A percentile compares a stretch with the other conserved stretches of the same genome.
phyloP scores from a whole-genome alignment of 257 asterid species.

The Scutellaria galericulata region DNA sequence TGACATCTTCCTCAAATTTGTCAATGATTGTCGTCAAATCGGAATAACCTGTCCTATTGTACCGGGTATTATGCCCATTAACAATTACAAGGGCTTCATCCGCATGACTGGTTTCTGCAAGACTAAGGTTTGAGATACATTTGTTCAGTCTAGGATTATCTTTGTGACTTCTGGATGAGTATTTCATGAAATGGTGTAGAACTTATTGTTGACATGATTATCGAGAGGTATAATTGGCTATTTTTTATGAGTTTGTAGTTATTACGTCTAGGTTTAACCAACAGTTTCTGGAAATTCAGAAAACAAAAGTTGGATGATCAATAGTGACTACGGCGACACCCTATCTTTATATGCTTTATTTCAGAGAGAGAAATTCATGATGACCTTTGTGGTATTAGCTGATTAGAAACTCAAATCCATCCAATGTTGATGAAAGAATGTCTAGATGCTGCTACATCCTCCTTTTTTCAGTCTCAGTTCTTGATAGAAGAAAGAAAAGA shows the following conservation, averaged over 20 bases:
- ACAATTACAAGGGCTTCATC: conserved; percentile 89
- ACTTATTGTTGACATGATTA: background rate
- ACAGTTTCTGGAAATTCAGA: background rate
- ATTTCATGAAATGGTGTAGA: background rate
- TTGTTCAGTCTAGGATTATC: background rate
- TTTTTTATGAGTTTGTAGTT: background rate
- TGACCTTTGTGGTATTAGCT: background rate
- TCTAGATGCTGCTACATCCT: conserved; percentile 5
- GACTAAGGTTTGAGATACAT: conserved; percentile 64
- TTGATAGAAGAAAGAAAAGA: background rate
- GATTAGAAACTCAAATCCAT: conserved; percentile 4
- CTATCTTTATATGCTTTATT: background rate
- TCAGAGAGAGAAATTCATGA: background rate
- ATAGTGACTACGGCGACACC: background rate
- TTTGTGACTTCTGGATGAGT: conserved; percentile 20
- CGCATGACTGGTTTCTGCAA: conserved; percentile 98
- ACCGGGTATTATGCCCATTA: conserved; percentile 98
- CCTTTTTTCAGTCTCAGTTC: background rate
- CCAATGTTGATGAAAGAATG: background rate
- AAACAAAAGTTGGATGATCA: background rate
- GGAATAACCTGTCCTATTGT: conserved; percentile 91
- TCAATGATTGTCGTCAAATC: conserved; percentile 83
- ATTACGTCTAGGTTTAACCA: background rate
- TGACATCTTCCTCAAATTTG: conserved; percentile 90
- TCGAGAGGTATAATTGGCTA: background rate